phyloP scores from a whole-genome alignment of 192 early-diverging fungal genomes.

The Linnemannia exigua region DNA sequence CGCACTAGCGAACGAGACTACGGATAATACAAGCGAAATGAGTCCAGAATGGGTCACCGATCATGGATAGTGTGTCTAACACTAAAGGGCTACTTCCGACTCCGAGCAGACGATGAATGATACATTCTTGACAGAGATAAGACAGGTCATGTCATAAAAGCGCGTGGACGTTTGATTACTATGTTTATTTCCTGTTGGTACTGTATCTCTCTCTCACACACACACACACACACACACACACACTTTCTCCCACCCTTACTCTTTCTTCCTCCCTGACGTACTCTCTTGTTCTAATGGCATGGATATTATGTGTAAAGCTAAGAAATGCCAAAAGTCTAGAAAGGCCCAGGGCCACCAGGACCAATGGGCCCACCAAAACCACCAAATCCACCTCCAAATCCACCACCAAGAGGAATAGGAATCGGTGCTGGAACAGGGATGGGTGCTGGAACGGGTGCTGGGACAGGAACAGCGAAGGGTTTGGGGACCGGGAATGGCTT shows the following conservation, averaged over 20 bases:
- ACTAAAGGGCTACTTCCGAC: not conserved
- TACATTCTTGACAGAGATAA: not conserved
- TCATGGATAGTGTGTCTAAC: not conserved
- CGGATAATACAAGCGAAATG: not conserved
- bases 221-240: too few species aligned
- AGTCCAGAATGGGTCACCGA: not conserved
- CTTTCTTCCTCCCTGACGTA: not conserved
- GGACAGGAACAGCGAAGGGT: constrained; percentile 16
- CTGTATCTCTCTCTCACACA: too few species aligned
- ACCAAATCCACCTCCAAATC: constrained; percentile 12
- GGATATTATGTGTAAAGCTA: not conserved
- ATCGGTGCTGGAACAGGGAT: not conserved
- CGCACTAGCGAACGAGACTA: not conserved
- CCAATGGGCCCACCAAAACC: constrained; percentile 18
- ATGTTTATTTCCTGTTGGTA: not conserved
- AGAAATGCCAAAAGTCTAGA: not conserved
- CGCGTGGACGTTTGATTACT: not conserved
- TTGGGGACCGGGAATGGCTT: not conserved
- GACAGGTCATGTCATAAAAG: not conserved
- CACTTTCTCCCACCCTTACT: too few species aligned
- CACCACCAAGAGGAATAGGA: not conserved
- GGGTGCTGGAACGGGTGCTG: constrained; percentile 14
- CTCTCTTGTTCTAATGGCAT: not conserved
- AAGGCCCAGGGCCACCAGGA: constrained; percentile 5
- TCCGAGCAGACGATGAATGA: not conserved